Conservation (phyloP, 305 asterid genomes). For the Euphrasia arctica region DNA sequence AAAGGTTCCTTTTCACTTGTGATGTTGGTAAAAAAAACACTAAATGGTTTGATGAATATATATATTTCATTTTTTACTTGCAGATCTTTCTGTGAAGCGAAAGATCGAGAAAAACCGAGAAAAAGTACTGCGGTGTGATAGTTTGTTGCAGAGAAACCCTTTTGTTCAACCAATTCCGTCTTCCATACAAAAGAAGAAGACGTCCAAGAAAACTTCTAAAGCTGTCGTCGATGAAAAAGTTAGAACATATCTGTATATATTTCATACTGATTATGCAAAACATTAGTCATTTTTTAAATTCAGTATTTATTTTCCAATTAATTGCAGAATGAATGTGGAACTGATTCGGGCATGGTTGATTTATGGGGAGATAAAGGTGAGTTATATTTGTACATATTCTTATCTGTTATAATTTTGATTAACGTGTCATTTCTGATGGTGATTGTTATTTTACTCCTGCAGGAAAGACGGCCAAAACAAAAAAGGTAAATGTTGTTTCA, state of each 20-base stretch:
- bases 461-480: slow-evolving; percentile 45
- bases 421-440: slow-evolving; percentile 28
- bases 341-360: slow-evolving; percentile 50
- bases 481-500: slow-evolving; percentile 44
- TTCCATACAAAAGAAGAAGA: slow-evolving; percentile 66
- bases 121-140: slow-evolving; percentile 67
- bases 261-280: slow-evolving; percentile 19
- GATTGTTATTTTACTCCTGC: slow-evolving; percentile 27
- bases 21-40: background rate
- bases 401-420: slow-evolving; percentile 8
- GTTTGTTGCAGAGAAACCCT: slow-evolving; percentile 75
- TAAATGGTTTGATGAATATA: slow-evolving; percentile 2
- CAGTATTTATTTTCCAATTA: slow-evolving; percentile 14
- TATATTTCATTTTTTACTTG: slow-evolving; percentile 10
- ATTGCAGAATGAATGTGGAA: slow-evolving; percentile 43
- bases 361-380: slow-evolving; percentile 69
- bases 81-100: slow-evolving; percentile 78
- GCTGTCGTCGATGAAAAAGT: slow-evolving; percentile 45
- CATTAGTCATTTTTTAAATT: background rate
- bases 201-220: slow-evolving; percentile 47
- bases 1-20: background rate
- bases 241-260: slow-evolving; percentile 14
- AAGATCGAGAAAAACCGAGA: slow-evolving; percentile 88
- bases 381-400: slow-evolving; percentile 16
- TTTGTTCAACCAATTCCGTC: slow-evolving; percentile 74